phyloP scores from a whole-genome alignment of 352 stramenopile genomes.

The Pythium oligandrum region DNA sequence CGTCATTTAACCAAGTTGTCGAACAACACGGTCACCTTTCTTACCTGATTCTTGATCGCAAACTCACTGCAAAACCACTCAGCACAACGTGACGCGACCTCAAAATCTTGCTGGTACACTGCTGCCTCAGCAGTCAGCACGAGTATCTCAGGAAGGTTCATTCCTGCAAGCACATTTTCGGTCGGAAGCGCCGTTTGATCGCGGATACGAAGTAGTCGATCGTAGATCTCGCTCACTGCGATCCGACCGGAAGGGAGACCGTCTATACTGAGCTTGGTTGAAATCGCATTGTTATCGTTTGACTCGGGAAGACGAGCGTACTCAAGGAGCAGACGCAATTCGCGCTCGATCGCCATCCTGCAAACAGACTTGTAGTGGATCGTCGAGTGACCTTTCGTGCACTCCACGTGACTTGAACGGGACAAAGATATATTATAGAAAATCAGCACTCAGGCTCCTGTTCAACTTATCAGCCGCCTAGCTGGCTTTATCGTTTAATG shows the following conservation, averaged over 20 bases:
- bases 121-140: slow-evolving; percentile 69
- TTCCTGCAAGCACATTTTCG: slow-evolving; percentile 12
- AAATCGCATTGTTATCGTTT: neutral
- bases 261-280: neutral
- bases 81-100: slow-evolving; percentile 41
- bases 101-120: slow-evolving; percentile 61
- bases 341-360: slow-evolving; percentile 46
- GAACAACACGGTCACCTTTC: no score
- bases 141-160: slow-evolving; percentile 68
- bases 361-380: neutral
- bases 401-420: slow-evolving; percentile 8
- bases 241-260: slow-evolving; percentile 9
- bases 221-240: slow-evolving; percentile 29
- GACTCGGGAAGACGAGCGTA: slow-evolving; percentile 28
- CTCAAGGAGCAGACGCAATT: slow-evolving; percentile 48
- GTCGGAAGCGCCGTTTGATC: slow-evolving; percentile 34
- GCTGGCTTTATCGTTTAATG: slow-evolving; percentile 26
- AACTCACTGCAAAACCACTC: slow-evolving; percentile 72
- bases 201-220: slow-evolving; percentile 23
- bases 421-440: slow-evolving; percentile 71
- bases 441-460: slow-evolving; percentile 4
- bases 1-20: no score
- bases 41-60: slow-evolving; percentile 72
- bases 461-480: slow-evolving; percentile 19
- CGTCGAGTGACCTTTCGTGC: slow-evolving; percentile 31